Percentiles rank a stretch among this genome's conserved stretches.
phyloP scores from a whole-genome alignment of 345 rosid species.

The Eucalyptus regnans region DNA sequence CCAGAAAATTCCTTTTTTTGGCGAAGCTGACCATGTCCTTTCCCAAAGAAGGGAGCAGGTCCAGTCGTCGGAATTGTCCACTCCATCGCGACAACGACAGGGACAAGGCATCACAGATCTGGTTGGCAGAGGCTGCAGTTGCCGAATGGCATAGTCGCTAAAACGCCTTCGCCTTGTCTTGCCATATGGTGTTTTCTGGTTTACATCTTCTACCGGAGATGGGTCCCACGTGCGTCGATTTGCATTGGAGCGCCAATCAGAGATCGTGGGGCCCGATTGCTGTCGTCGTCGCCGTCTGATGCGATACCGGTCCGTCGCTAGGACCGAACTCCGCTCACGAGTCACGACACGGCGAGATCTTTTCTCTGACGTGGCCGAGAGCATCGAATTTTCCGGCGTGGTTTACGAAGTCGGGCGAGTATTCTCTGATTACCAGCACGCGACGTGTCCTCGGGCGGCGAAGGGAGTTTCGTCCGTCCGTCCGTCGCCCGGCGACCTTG shows the following conservation, averaged over 20 bases:
- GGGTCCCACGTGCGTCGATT: neutral
- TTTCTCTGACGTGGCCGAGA: neutral
- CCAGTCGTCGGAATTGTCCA: neutral
- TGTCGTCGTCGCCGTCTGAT: neutral
- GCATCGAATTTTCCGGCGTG: neutral
- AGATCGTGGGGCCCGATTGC: neutral
- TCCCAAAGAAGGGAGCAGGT: neutral
- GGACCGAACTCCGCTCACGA: neutral
- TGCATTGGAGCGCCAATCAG: neutral
- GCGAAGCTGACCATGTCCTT: neutral
- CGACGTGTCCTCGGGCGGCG: neutral
- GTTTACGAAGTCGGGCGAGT: neutral
- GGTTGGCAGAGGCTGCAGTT: neutral
- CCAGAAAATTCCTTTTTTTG: neutral
- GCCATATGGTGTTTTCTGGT: neutral
- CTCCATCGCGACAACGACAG: neutral
- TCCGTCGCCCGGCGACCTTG: neutral
- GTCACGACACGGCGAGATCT: neutral
- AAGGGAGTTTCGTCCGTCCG: neutral
- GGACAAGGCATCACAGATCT: neutral
- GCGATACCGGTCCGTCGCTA: neutral
- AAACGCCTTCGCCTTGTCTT: neutral
- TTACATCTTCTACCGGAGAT: accelerated
- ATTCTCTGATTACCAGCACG: neutral
- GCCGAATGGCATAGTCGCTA: neutral